Base-by-base conservation (phyloP, 768 basidiomycete genomes). In the Auricularia auricula-judae region DNA sequence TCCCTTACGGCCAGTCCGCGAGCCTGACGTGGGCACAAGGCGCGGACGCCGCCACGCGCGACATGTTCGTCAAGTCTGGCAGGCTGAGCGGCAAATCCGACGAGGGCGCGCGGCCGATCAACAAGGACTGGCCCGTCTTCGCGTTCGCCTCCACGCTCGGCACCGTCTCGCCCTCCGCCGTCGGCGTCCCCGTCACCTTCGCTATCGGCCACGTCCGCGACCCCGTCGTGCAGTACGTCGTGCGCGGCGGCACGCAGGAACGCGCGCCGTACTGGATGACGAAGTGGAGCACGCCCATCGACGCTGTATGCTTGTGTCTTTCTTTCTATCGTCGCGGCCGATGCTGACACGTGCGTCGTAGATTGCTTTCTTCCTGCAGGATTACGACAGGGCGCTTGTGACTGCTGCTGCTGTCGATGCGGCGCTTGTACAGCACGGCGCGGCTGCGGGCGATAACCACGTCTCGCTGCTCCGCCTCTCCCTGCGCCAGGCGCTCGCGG, bases 151-250 rank as follows among this genome's bases (percentile, higher is more conserved):
- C 60, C 14, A 65, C 69, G 58, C 56, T 69, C n/a, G 67, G 67
- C n/a, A 63, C 16, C 36, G 64, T 69, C 21, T 42, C 54, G 4
- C 35, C 62, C 11, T 47, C 72, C 8, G 23, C 21, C 54, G 21
- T 11, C 3, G 4, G 29, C 16, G 23, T 14, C 4, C 65, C 68
- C 3, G 69, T 74, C 34, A 71, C 76, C 16, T 71, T 74, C 63
- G 67, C 72, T 12, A 68, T 77, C 36, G 76, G 76, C 18, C 75
- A 75, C 62, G 72, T 72, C 29, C 71, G 76, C n/a, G 76, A 77
- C 62, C 76, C 76, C 4, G 73, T 73, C 2, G 65, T 76, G 21
- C 65, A 74, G 66, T 77, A 77, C 65, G 75, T 77, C 66, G 65
- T 71, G 33, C 71, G 70, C 34, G 74, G 72, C 33, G 70, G 66